Conservation (phyloP, 345 rosid species). For the Odontarrhena argentea region DNA sequence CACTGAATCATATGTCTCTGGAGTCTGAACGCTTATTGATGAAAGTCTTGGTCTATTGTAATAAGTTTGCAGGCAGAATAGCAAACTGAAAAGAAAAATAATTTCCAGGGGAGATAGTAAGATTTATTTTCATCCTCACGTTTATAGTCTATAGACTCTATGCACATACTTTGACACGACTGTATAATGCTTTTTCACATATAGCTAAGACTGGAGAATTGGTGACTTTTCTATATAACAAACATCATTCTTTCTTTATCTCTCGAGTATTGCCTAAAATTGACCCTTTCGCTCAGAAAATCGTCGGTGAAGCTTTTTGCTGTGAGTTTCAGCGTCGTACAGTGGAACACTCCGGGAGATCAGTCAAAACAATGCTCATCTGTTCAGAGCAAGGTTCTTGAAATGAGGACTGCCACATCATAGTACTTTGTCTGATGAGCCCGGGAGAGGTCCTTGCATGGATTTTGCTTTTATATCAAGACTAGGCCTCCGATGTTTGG, state of each 20-base stretch:
- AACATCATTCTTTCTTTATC: constrained; percentile 11
- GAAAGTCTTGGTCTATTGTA: neutral
- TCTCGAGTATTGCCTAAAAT: constrained; percentile 8
- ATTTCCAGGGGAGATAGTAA: neutral
- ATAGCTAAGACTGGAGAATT: constrained; percentile 5
- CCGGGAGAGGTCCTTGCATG: constrained; percentile 15
- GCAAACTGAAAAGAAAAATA: neutral
- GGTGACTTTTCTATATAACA: constrained; percentile 26
- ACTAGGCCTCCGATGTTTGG: constrained; percentile 20
- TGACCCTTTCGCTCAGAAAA: neutral
- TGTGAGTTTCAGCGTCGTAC: neutral
- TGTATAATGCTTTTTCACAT: constrained; percentile 8
- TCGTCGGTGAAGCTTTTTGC: neutral
- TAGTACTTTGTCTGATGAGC: constrained; percentile 17
- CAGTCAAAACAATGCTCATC: neutral
- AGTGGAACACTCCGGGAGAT: neutral
- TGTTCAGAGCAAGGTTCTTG: constrained; percentile 15
- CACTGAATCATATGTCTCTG: constrained; percentile 31
- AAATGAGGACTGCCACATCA: constrained; percentile 14
- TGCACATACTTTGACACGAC: constrained; percentile 25
- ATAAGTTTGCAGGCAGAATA: neutral
- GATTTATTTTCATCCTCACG: constrained; percentile 4
- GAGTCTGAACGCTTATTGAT: constrained; percentile 23
- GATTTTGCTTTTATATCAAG: constrained; percentile 25
- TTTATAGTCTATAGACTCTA: constrained; percentile 17